Conservation (phyloP, 306 rosid genomes). For the Trifolium pratense region DNA sequence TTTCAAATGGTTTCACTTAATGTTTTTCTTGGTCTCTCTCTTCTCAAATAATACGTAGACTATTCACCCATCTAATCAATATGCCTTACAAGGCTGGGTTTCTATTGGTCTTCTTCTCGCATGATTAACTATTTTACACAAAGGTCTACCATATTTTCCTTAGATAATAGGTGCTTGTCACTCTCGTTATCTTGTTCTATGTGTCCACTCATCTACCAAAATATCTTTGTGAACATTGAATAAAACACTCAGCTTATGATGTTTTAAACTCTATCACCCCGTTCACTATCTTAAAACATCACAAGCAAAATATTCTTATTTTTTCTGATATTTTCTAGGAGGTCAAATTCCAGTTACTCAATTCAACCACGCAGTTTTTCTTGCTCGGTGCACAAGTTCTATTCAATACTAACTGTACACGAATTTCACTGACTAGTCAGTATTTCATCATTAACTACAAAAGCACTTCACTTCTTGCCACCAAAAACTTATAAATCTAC, state of each 20-base stretch:
- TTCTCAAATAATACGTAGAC: not conserved
- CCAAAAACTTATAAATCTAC: slow-evolving; percentile 1
- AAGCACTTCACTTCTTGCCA: slow-evolving; percentile 21
- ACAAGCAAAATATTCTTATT: not conserved
- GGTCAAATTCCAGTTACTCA: not conserved
- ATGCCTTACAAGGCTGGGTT: not conserved
- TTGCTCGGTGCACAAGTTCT: slow-evolving; percentile 28
- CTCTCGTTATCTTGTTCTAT: not conserved
- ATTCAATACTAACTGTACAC: not conserved
- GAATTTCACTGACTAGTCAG: slow-evolving; percentile 15
- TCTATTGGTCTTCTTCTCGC: slow-evolving; percentile 4
- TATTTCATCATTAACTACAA: slow-evolving; percentile 16
- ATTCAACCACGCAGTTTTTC: not conserved
- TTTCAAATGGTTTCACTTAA: slow-evolving; percentile 6
- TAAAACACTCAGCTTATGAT: slow-evolving; percentile 3
- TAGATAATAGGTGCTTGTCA: not conserved
- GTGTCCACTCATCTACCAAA: slow-evolving; percentile 10
- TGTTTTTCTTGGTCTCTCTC: not conserved
- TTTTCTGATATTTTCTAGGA: slow-evolving; percentile 21
- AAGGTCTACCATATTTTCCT: not conserved
- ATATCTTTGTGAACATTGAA: not conserved
- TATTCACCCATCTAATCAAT: not conserved
- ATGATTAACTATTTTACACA: not conserved
- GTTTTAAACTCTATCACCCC: not conserved
- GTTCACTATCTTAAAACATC: slow-evolving; percentile 7